These are phyloP conservation scores for Phylloporus sp. DNA, from an alignment of 768 basidiomycete genomes.

Conservation along the genomic window DNA sequence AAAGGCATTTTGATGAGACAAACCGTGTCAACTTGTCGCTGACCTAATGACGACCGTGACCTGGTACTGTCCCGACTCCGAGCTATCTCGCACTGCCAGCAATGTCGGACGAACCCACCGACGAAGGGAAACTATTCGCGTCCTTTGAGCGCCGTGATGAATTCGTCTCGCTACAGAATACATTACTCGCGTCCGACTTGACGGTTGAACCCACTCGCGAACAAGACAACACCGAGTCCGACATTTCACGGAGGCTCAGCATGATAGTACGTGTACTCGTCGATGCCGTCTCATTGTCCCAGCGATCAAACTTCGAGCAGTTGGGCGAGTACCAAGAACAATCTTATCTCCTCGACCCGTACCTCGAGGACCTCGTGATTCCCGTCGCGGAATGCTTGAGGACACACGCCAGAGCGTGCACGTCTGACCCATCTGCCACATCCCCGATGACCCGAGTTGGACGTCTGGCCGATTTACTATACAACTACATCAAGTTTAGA, in stretches of 20 bases:
- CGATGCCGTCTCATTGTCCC: neutral
- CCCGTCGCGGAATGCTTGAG: constrained; percentile 70
- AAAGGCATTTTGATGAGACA: constrained; percentile 7
- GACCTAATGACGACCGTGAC: constrained; percentile 16
- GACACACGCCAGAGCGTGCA: constrained; percentile 42
- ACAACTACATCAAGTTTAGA: constrained; percentile 79
- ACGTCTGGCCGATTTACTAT: constrained; percentile 59
- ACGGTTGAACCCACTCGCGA: constrained; percentile 38
- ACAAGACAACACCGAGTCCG: constrained; percentile 40
- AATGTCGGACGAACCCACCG: constrained; percentile 36
- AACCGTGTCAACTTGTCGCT: constrained; percentile 8
- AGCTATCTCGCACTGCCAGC: neutral
- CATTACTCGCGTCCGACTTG: constrained; percentile 47
- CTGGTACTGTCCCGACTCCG: neutral
- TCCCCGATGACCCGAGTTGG: constrained; percentile 40
- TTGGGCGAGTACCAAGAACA: constrained; percentile 90
- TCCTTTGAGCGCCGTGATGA: constrained; percentile 61
- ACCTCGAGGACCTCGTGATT: constrained; percentile 68
- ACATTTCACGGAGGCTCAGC: constrained; percentile 39
- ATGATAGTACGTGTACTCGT: constrained; percentile 44
- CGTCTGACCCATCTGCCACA: constrained; percentile 21
- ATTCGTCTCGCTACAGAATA: constrained; percentile 48
- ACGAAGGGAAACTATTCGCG: constrained; percentile 44
- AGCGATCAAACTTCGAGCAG: constrained; percentile 36
- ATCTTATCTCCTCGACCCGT: constrained; percentile 87